Base-by-base conservation (phyloP, 2,329 filamentous ascomycete species). In the Neonectria neomacrospora region DNA sequence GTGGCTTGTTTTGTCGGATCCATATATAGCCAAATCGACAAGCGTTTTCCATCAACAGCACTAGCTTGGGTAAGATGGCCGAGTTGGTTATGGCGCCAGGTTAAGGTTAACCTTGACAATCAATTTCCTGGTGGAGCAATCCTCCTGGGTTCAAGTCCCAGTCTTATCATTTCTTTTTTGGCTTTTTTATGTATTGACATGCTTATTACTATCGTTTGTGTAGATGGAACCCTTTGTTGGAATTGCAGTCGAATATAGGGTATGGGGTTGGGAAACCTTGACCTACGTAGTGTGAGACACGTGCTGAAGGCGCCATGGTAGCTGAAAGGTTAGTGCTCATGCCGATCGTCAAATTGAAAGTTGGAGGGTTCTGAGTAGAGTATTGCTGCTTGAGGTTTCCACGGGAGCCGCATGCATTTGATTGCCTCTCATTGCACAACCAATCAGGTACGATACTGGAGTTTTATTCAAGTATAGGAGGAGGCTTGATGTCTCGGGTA, bases 71-170 rank as follows among this genome's bases (percentile, higher is more conserved):
- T 22, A 37, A 47, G 30, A 56, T 28, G 42, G 44, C 69, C 69
- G 69, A 71, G 69, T 71, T 71, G 69, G 69, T 71, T 71, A 71
- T 71, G 69, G 69, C 69, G 69, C 54, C 69, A 71, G 69, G 69
- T 71, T 71, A 71, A 71, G 69, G 69, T 71, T 14, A 69, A 69
- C 69, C 67, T 71, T 69, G 63, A 68, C 64, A 68, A 37, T 60
- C 64, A 53, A 65, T 39, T 68, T 71, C 69, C 69, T 71, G 69
- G 54, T 71, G 69, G 69, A 71, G 69, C 68, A 71, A 71, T 71
- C 69, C 69, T 71, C 68, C 69, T 71, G 69, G 69, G 69, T 71
- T 71, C 69, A 67, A 71, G 60, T 71, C 69, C 69, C 69, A 71
- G 69, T 71, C 69, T 71, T 62, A 71, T 71, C 69, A 71, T 1